These are phyloP conservation scores for Triangularia setosa DNA, from an alignment of 2,329 filamentous ascomycete species.

Conservation along the genomic window DNA sequence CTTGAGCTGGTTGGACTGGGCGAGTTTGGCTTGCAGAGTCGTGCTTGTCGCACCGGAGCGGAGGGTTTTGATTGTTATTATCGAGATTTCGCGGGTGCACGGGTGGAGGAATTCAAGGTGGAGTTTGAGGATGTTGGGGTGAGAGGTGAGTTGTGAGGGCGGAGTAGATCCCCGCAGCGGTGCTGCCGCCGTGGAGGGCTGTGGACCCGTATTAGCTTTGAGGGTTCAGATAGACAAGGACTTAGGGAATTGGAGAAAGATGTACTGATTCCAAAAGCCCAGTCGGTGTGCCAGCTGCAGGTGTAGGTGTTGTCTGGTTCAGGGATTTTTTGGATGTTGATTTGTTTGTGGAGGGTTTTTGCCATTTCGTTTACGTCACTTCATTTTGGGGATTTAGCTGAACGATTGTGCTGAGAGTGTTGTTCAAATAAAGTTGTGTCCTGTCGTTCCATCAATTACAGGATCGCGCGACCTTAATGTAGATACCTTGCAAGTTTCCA, in stretches of 20 bases:
- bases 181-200: constrained; percentile 26
- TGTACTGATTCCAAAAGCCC: constrained; percentile 23
- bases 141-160: constrained; percentile 26
- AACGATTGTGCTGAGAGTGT: too few species aligned
- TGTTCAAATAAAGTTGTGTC: neutral
- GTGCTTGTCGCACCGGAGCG: constrained; percentile 22
- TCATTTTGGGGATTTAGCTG: too few species aligned
- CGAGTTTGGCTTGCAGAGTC: constrained; percentile 26
- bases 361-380: neutral
- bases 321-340: constrained; percentile 16
- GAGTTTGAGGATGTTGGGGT: constrained; percentile 27
- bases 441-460: neutral
- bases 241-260: neutral
- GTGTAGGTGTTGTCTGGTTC: constrained; percentile 16
- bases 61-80: constrained; percentile 20
- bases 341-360: constrained; percentile 22
- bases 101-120: constrained; percentile 29
- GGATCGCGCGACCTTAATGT: neutral
- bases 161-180: constrained; percentile 26
- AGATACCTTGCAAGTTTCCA: neutral
- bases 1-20: constrained; percentile 17
- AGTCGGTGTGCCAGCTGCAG: constrained; percentile 23
- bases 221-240: neutral
- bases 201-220: neutral
- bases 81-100: constrained; percentile 23